Evolutionary conservation across 257 asterid species (phyloP).

Genomic region (Fraxinus cuspidata): DNA sequence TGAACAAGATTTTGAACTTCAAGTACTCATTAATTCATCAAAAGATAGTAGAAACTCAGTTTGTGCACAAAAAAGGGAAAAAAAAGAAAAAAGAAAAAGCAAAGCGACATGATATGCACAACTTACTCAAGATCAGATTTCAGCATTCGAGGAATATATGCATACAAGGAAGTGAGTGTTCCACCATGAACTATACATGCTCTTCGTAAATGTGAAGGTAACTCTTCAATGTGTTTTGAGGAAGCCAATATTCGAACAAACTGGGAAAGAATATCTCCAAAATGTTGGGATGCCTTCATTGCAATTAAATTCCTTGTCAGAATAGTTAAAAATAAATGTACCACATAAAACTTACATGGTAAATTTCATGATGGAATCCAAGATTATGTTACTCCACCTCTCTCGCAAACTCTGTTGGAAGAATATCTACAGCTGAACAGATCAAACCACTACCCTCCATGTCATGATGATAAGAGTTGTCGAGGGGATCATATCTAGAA

Average conservation of each 20-base stretch:
- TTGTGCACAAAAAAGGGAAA: no score
- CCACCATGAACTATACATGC: conserved; percentile 87
- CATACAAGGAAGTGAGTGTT: conserved; percentile 66
- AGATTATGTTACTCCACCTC: conserved; percentile 51
- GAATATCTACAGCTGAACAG: conserved; percentile 92
- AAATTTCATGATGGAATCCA: conserved; percentile 13
- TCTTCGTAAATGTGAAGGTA: conserved; percentile 77
- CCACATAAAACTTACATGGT: not conserved
- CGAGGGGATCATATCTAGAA: conserved; percentile 71
- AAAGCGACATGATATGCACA: conserved; percentile 2
- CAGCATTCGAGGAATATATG: conserved; percentile 86
- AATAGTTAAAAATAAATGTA: conserved; percentile 12
- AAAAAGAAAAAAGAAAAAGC: no score
- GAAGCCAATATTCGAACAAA: conserved; percentile 79
- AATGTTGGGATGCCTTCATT: conserved; percentile 88
- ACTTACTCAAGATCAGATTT: conserved; percentile 76
- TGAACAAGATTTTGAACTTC: no score
- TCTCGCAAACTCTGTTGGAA: conserved; percentile 92
- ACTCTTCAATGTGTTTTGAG: conserved; percentile 46
- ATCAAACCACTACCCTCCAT: conserved; percentile 83
- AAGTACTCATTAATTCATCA: not conserved
- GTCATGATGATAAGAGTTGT: conserved; percentile 67
- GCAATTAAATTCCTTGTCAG: conserved; percentile 22
- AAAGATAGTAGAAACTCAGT: not conserved
- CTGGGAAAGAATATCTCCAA: conserved; percentile 79